phyloP scores from a whole-genome alignment of 306 rosid genomes.

The Abrus precatorius region DNA sequence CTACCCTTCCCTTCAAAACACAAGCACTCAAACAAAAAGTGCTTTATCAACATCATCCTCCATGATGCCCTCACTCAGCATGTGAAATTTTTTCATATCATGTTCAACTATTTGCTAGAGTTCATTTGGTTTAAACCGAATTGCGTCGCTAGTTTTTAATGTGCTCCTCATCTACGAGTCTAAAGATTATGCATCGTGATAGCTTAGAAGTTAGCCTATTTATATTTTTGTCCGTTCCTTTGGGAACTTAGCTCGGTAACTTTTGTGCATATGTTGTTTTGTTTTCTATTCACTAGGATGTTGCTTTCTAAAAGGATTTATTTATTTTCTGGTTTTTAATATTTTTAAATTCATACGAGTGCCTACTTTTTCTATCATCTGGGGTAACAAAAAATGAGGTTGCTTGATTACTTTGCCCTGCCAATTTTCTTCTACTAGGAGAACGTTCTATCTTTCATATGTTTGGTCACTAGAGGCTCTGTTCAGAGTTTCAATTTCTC shows the following conservation, averaged over 20 bases:
- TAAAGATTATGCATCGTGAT: not conserved
- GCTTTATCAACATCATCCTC: too few species aligned
- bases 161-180: not conserved
- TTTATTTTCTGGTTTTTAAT: not conserved
- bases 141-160: not conserved
- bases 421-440: not conserved
- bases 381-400: not conserved
- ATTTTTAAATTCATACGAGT: not conserved
- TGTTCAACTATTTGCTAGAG: not conserved
- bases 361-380: constrained; percentile 5
- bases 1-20: not conserved
- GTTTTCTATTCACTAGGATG: not conserved
- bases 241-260: not conserved
- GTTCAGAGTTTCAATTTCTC: constrained; percentile 14
- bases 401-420: not conserved
- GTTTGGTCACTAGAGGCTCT: not conserved
- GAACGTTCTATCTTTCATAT: not conserved
- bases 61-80: not conserved
- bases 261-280: not conserved
- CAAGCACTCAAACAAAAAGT: not conserved
- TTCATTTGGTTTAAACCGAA: not conserved
- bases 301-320: not conserved
- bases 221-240: too few species aligned
- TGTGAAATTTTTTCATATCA: not conserved
- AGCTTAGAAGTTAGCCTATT: not conserved